Evolutionary conservation across 2,329 filamentous ascomycete species (phyloP), one percentile per base, ranked within the genome.

Genomic region (Scedosporium dehoogii): DNA sequence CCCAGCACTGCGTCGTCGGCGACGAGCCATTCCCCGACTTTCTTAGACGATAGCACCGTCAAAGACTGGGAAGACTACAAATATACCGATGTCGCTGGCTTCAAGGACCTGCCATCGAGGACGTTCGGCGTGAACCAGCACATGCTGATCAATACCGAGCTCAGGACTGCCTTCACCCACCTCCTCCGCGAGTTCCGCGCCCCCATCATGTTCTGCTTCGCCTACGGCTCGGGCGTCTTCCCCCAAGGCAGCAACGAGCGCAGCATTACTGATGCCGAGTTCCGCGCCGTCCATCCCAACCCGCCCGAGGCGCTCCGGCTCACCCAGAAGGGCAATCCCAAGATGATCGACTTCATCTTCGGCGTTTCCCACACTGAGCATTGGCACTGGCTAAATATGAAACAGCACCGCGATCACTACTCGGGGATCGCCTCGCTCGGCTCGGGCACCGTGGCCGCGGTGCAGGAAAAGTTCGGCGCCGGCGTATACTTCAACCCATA

Each of bases 341-440:
- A 97, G 78, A 96, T 97, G 87, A 96, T 99, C 66, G 94, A 99
- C 75, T 96, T 99, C 73, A 96, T 99, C 68, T 94, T 99, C 72
- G 94, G 93, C 27, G 93, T 97, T 10, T 91, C 90, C 1, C 91
- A 96, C 73, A 91, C 90, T 1, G 90, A 99, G 72, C 94, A 99
- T 76, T 99, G 93, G 91, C 94, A 99, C 76, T 92, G 89, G 41
- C 81, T 99, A 64, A 99, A 99, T 70, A 80, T 99, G 68, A 81
- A 83, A 66, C 89, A 97, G 73, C 89, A 99, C 71, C 88, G 90
- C 6, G 83, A 96, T 69, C 94, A 99, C 74, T 99, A 99, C 76
- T 97, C 93, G 1, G 87, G 84, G 10, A 78, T 99, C 21, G 90
- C 90, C 1, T 88, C 86, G 14, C 76, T 97, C 21, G 93, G 93